A percentile compares a stretch with the other conserved stretches of the same genome.
These are phyloP conservation scores for Neofusicoccum kwambonambiense DNA, from an alignment of 2,329 filamentous ascomycete species.

Conservation along the genomic window DNA sequence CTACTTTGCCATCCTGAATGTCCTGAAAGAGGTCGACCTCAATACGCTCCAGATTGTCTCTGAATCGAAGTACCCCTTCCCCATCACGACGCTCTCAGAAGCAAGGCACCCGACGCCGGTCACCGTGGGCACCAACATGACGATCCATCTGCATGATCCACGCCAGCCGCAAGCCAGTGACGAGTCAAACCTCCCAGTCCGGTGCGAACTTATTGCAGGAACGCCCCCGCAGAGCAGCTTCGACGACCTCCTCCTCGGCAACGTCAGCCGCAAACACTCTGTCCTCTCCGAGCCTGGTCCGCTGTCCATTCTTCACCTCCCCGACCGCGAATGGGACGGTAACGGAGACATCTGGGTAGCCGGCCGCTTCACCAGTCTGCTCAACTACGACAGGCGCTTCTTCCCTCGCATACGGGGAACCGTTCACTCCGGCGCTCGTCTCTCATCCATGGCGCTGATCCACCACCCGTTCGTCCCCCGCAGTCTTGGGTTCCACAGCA, in stretches of 20 bases:
- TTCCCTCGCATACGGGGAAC: slow-evolving; percentile 76
- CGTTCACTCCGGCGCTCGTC: slow-evolving; percentile 77
- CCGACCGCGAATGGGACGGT: slow-evolving; percentile 55
- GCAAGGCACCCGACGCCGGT: slow-evolving; percentile 66
- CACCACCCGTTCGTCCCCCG: slow-evolving; percentile 68
- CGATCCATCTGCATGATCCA: slow-evolving; percentile 80
- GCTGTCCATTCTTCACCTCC: slow-evolving; percentile 77
- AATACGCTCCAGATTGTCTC: slow-evolving; percentile 68
- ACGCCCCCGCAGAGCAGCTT: slow-evolving; percentile 24
- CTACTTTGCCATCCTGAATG: slow-evolving; percentile 76
- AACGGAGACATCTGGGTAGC: slow-evolving; percentile 84
- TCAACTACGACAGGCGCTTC: slow-evolving; percentile 84
- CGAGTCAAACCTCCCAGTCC: slow-evolving; percentile 18
- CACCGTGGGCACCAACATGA: slow-evolving; percentile 79
- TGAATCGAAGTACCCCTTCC: slow-evolving; percentile 72
- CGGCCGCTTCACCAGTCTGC: slow-evolving; percentile 82
- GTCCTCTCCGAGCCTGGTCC: slow-evolving; percentile 77
- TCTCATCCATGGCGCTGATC: slow-evolving; percentile 70
- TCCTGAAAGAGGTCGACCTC: slow-evolving; percentile 80
- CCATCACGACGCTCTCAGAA: slow-evolving; percentile 78
- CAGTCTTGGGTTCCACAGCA: slow-evolving; percentile 52
- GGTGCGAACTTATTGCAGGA: slow-evolving; percentile 32
- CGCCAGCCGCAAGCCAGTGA: slow-evolving; percentile 43
- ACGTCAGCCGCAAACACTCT: slow-evolving; percentile 51
- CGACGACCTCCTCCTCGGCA: slow-evolving; percentile 33